A percentile compares a stretch with the other conserved stretches of the same genome.
These are phyloP conservation scores for Termitomyces sp. DNA, from an alignment of 768 basidiomycete genomes.

Conservation along the genomic window DNA sequence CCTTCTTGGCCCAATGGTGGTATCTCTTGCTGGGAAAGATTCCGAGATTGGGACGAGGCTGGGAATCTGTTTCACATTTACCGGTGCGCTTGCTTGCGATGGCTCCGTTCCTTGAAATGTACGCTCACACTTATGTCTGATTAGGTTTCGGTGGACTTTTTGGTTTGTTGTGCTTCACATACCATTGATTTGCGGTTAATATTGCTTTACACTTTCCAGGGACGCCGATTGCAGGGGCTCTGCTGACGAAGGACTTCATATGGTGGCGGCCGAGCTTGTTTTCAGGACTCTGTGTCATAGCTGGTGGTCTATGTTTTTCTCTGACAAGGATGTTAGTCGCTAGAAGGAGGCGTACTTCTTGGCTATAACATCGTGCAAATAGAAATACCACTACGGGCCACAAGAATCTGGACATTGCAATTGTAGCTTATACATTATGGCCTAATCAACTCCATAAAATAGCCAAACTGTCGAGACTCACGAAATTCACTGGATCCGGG, in stretches of 20 bases:
- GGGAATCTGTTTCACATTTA: constrained; percentile 39
- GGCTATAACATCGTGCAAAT: constrained; percentile 3
- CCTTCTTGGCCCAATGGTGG: constrained; percentile 38
- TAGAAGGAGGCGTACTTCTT: constrained; percentile 17
- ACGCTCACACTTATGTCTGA: neutral
- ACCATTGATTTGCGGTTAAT: neutral
- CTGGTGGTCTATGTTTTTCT: constrained; percentile 23
- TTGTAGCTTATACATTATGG: neutral
- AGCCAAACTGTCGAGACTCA: too few species aligned
- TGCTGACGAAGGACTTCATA: constrained; percentile 42
- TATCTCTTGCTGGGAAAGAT: constrained; percentile 34
- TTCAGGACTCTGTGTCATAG: constrained; percentile 33
- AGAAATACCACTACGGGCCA: neutral
- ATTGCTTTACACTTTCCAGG: constrained; percentile 22
- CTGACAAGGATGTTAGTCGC: constrained; percentile 20
- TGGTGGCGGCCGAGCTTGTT: constrained; percentile 61
- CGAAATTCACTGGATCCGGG: too few species aligned
- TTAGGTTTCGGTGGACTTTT: constrained; percentile 35
- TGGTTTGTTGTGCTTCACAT: constrained; percentile 18
- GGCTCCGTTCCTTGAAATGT: neutral
- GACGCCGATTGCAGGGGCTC: constrained; percentile 51
- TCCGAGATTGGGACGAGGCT: constrained; percentile 52
- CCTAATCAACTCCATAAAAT: neutral
- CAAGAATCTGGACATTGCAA: neutral
- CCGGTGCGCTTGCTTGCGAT: neutral